Conservation (phyloP, 495 filamentous ascomycete species). For the Pseudomonodictys pantanalensis region DNA sequence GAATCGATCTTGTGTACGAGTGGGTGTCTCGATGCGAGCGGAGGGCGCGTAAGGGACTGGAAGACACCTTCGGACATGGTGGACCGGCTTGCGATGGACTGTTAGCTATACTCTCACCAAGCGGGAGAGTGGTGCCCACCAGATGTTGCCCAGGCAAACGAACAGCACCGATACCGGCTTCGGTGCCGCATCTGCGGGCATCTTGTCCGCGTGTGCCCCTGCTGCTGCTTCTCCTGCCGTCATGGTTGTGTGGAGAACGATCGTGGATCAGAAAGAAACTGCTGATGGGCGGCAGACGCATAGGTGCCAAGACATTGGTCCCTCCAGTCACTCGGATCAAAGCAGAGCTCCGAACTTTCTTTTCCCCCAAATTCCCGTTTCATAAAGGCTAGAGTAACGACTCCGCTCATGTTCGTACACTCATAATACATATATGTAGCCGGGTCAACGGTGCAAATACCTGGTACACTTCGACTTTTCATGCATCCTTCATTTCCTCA, state of each 20-base stretch:
- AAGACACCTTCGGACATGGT: constrained; percentile 97
- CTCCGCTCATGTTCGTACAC: too few species aligned
- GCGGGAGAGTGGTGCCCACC: constrained; percentile 46
- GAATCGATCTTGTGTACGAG: constrained; percentile 75
- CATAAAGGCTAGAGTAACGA: too few species aligned
- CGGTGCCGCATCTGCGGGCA: constrained; percentile 11
- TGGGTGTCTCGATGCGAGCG: constrained; percentile 49
- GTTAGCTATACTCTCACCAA: constrained; percentile 1
- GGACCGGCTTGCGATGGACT: constrained; percentile 53
- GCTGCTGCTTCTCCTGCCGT: constrained; percentile 18
- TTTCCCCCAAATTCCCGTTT: too few species aligned
- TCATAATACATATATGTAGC: too few species aligned
- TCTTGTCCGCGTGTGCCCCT: background rate
- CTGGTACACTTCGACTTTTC: too few species aligned
- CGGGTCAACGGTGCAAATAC: too few species aligned
- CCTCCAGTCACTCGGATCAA: too few species aligned
- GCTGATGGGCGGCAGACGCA: background rate
- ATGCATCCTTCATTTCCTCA: too few species aligned
- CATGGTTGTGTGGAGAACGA: constrained; percentile 8
- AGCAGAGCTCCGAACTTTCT: too few species aligned
- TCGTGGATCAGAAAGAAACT: too few species aligned
- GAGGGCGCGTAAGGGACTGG: constrained; percentile 59
- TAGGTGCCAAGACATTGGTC: background rate
- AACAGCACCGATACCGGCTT: constrained; percentile 76
- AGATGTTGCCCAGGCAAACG: constrained; percentile 96